A percentile compares a stretch with the other conserved stretches of the same genome.
These are phyloP conservation scores for Pseudogymnoascus sp. DNA, from an alignment of 2,329 filamentous ascomycete species.

Conservation along the genomic window DNA sequence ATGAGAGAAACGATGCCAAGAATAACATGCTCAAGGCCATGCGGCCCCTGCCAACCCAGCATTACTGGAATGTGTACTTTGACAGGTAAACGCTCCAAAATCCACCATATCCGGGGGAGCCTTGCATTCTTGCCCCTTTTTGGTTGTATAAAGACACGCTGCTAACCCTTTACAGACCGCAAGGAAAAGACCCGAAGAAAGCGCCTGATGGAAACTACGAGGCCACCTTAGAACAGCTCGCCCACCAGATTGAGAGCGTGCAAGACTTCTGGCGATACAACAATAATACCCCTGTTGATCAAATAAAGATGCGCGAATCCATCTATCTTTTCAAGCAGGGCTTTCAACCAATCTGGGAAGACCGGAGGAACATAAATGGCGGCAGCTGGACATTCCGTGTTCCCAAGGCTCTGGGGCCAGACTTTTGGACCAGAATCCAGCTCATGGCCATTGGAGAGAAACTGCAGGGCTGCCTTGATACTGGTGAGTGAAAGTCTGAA, in stretches of 20 bases:
- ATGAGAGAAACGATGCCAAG: conserved; percentile 70
- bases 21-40: conserved; percentile 71
- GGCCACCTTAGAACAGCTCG: conserved; percentile 49
- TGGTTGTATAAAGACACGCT: not conserved
- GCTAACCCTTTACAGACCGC: conserved; percentile 20
- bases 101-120: not conserved
- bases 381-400: conserved; percentile 92
- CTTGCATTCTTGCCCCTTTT: not conserved
- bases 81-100: conserved; percentile 40
- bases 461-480: conserved; percentile 63
- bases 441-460: conserved; percentile 77
- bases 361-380: conserved; percentile 75
- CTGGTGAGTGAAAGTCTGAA: conserved; percentile 41
- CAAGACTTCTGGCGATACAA: conserved; percentile 80
- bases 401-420: conserved; percentile 61
- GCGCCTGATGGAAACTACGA: conserved; percentile 27
- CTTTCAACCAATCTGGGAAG: conserved; percentile 73
- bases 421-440: conserved; percentile 75
- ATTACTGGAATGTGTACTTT: conserved; percentile 70
- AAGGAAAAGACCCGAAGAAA: conserved; percentile 28
- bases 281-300: conserved; percentile 71
- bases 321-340: conserved; percentile 74
- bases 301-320: conserved; percentile 68
- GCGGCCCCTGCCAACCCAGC: conserved; percentile 66
- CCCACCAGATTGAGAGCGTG: conserved; percentile 62